Percentiles rank a stretch among this genome's conserved stretches.
Conservation (phyloP, 2,329 filamentous ascomycete species). For the Nothomitra cinnamomea region DNA sequence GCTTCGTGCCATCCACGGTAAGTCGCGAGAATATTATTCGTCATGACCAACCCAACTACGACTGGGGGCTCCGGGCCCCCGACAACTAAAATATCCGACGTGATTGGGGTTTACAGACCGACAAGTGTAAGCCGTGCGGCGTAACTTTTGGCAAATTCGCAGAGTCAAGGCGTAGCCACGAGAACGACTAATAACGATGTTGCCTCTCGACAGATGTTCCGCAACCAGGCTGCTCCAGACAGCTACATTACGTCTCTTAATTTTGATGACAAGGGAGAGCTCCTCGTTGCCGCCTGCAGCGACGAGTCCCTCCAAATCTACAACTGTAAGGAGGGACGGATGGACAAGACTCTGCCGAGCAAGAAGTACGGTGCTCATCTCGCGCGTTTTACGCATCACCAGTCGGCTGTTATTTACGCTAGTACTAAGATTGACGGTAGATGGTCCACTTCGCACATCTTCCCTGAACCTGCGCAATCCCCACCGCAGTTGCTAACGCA, state of each 20-base stretch:
- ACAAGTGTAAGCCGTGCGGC: conserved; percentile 43
- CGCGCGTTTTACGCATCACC: conserved; percentile 84
- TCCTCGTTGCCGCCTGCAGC: conserved; percentile 76
- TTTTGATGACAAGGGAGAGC: conserved; percentile 89
- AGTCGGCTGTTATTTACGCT: conserved; percentile 82
- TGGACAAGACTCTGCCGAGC: conserved; percentile 76
- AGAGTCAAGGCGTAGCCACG: neutral
- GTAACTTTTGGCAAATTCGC: neutral
- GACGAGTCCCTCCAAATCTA: conserved; percentile 95
- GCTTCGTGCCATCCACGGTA: too few relatives aligned
- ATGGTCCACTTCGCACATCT: conserved; percentile 9
- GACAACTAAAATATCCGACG: conserved; percentile 49
- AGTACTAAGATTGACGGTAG: conserved; percentile 84
- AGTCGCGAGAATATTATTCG: too few relatives aligned
- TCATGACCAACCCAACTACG: conserved; percentile 12
- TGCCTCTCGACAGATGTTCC: conserved; percentile 24
- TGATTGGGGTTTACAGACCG: conserved; percentile 62
- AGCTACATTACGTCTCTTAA: conserved; percentile 75
- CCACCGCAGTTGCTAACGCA: neutral
- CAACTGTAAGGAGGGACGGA: conserved; percentile 77
- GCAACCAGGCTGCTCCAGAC: conserved; percentile 24
- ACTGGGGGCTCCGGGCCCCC: conserved; percentile 15
- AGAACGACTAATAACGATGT: conserved; percentile 3
- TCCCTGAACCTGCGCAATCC: neutral
- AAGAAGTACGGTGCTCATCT: conserved; percentile 96